These are phyloP conservation scores for Solanum chilense DNA, from an alignment of 257 asterid species.

Conservation along the genomic window DNA sequence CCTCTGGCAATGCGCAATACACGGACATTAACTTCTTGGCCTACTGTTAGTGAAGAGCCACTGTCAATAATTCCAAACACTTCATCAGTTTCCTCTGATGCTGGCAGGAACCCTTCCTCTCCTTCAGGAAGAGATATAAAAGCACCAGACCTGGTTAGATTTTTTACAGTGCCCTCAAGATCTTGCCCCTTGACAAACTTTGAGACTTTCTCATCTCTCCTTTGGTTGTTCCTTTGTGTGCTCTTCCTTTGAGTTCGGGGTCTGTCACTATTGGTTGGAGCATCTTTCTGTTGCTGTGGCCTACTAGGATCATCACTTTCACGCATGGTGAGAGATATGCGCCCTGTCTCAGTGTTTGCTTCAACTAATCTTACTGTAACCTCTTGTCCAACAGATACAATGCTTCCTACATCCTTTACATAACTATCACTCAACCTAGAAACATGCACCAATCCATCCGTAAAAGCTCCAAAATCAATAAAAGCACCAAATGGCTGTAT, in stretches of 20 bases:
- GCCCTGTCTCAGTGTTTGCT: conserved; percentile 58
- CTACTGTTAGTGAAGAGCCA: conserved; percentile 61
- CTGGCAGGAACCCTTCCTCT: conserved; percentile 92
- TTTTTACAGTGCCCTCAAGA: conserved; percentile 82
- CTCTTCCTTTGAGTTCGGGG: conserved; percentile 58
- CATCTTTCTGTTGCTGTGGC: conserved; percentile 38
- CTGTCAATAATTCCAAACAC: conserved; percentile 54
- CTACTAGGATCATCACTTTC: conserved; percentile 38
- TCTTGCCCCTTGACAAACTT: conserved; percentile 78
- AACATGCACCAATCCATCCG: conserved; percentile 96
- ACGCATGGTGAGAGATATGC: conserved; percentile 92
- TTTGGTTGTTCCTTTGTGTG: conserved; percentile 37
- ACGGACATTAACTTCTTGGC: conserved; percentile 83
- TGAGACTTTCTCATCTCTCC: conserved; percentile 49
- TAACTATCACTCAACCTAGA: conserved; percentile 71
- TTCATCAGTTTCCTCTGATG: conserved; percentile 64
- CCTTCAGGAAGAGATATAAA: conserved; percentile 90
- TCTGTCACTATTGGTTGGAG: conserved; percentile 28
- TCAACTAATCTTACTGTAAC: conserved; percentile 80
- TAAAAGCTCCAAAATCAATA: conserved; percentile 92
- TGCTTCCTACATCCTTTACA: conserved; percentile 75
- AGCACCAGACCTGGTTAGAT: conserved; percentile 66
- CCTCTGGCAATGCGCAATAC: conserved; percentile 78
- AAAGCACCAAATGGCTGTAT: conserved; percentile 98
- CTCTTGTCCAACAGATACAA: conserved; percentile 89